Conservation (phyloP, 805 yeast species). For the Tetrapisispora pingtungensis region DNA sequence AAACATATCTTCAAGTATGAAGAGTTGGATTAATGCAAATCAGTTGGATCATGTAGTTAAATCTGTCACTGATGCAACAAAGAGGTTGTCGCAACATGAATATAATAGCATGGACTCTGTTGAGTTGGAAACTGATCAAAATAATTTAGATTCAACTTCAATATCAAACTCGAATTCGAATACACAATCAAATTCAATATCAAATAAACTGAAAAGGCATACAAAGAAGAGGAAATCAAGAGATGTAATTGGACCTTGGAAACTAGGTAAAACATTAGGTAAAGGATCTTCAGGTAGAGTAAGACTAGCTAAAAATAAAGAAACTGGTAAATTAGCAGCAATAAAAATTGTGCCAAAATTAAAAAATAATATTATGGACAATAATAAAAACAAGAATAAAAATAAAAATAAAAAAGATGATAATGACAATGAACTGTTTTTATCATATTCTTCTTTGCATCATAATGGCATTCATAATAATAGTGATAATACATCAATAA, state of each 20-base stretch:
- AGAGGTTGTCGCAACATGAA: slow-evolving; percentile 26
- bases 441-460: slow-evolving; percentile 6
- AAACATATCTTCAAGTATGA: neutral
- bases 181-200: neutral
- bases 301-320: slow-evolving; percentile 57
- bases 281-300: slow-evolving; percentile 80
- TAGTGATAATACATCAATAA: slow-evolving; percentile 3
- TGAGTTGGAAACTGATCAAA: no score
- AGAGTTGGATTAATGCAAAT: neutral
- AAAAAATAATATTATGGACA: slow-evolving; percentile 30
- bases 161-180: no score
- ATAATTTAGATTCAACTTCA: no score
- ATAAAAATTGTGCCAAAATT: slow-evolving; percentile 71
- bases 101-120: slow-evolving; percentile 13
- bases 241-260: slow-evolving; percentile 70
- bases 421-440: neutral
- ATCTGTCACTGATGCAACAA: slow-evolving; percentile 29
- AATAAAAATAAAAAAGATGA: neutral
- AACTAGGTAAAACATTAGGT: slow-evolving; percentile 66
- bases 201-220: neutral
- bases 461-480: slow-evolving; percentile 4
- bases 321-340: slow-evolving; percentile 69
- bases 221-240: slow-evolving; percentile 20
- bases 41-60: slow-evolving; percentile 27
- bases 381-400: slow-evolving; percentile 7